Evolutionary conservation across 1,139 yeast genomes (phyloP), one percentile per base, ranked within the genome.

Genomic region (Eremothecium cymbalariae): DNA sequence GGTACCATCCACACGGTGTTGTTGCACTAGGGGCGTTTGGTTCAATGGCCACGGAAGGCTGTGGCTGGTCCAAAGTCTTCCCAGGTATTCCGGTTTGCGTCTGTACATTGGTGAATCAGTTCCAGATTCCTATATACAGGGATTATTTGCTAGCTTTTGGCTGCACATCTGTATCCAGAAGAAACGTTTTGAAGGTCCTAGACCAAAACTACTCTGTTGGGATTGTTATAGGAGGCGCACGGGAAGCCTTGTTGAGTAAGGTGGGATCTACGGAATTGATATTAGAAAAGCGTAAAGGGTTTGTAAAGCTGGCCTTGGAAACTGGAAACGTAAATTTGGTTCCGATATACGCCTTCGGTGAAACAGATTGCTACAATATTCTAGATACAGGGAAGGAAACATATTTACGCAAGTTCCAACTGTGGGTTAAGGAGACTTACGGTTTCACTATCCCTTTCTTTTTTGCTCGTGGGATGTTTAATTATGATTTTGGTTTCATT

Each of bases 1-100:
- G 96, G 0, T 82, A 85, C 53, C 97, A 88, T 58, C 98, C 99
- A 0, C 98, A 90, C 56, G 98, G 99, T 0, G 88, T 90, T 8
- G 86, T 88, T 18, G 85, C 95, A 1, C 70, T 88, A 72, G 96
- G 97, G 1, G 93, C 81, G 0, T 76, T 90, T 57, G 95, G 95
- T 4, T 78, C 78, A 0, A 68, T 90, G 50, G 90, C 80, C 0
- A 82, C 94, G 7, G 88, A 88, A 46, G 93, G 88, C 8, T 70
- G 81, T 4, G 68, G 68, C 22, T 82, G 83, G 70, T 64, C 74
- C 19, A 61, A 70, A 17, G 46, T 76, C 8, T 83, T 90, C 44
- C 96, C 97, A 0, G 95, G 95, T 0, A 73, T 90, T 20, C 76
- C 77, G 11, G 69, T 79, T 1, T 78, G 88, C 40, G 70, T 90